Evolutionary conservation across 2,329 filamentous ascomycete genomes (phyloP), one percentile per base, ranked within the genome.

Genomic region (Penicillium hordei): DNA sequence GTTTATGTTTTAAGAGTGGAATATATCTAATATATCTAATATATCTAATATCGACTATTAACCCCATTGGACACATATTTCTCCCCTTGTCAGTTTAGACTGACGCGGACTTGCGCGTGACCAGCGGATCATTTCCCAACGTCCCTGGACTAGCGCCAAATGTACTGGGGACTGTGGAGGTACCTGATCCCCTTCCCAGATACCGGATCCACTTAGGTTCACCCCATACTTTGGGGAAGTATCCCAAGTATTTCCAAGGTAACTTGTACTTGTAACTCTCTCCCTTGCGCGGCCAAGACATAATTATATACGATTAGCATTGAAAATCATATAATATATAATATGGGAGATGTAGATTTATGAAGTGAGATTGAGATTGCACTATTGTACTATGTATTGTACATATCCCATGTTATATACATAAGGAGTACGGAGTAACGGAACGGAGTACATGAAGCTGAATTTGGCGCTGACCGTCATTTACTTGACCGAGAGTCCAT

Each of bases 91-190:
- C 46, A 17, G 27, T 29, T 48, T 34, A 43, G 49, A 55, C 60
- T 52, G 57, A 60, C 42, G 60, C 54, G 48, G 51, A 49, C 25
- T 36, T 54, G 52, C 65, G 60, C 63, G 65, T 67, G 65, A 67
- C 63, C 60, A 44, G 63, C 54, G 60, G 64, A 64, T 66, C 64
- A 52, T 57, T 52, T 52, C 48, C 48, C 34, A 56, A 56, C 48
- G 48, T 49, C 17, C 21, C 19, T 9, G 15, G 21, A 23, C 31
- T 31, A 40, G n/a, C 25, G 36, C 13, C 25, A 6, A 31, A 42
- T 19, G 36, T 27, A 21, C 10, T 40, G 12, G 19, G n/a, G 12
- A 38, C 31, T 21, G 19, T 13, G 8, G 53, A 27, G 29, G 49
- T 57, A 57, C 53, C 39, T 49, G 27, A 38, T 44, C 55, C 55